Conservation (phyloP, 2,329 filamentous ascomycete species). For the Exophiala sp. region DNA sequence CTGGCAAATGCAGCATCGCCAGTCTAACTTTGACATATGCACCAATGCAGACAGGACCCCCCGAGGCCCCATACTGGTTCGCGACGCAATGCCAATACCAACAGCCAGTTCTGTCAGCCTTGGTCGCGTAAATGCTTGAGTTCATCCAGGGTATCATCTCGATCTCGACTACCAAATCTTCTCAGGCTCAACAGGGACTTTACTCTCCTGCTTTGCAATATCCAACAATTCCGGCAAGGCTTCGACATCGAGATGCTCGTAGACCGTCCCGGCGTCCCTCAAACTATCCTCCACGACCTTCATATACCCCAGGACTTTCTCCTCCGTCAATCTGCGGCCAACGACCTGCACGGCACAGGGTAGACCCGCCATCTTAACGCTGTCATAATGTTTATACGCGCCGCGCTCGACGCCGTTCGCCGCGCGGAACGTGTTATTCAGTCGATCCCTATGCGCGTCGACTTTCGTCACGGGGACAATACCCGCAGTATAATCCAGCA, state of each 20-base stretch:
- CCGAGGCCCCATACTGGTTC: too few relatives aligned
- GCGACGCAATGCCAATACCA: too few relatives aligned
- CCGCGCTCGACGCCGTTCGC: conserved; percentile 77
- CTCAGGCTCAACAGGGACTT: conserved; percentile 10
- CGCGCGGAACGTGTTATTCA: conserved; percentile 43
- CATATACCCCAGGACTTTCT: conserved; percentile 83
- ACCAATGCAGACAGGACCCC: too few relatives aligned
- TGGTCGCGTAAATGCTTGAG: too few relatives aligned
- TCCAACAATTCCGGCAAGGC: conserved; percentile 16
- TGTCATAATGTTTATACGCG: conserved; percentile 83
- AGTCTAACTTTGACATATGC: too few relatives aligned
- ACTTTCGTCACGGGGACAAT: conserved; percentile 84
- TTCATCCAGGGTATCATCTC: too few relatives aligned
- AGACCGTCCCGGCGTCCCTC: conserved; percentile 51
- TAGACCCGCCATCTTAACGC: conserved; percentile 76
- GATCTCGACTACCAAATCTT: conserved; percentile 11
- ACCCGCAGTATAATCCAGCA: conserved; percentile 84
- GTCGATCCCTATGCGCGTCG: conserved; percentile 65
- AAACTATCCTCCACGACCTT: conserved; percentile 71
- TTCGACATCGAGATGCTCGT: conserved; percentile 48
- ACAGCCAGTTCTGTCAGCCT: too few relatives aligned
- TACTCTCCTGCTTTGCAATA: conserved; percentile 3
- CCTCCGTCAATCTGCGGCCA: conserved; percentile 74
- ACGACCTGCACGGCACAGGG: conserved; percentile 85
- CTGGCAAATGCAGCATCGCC: too few relatives aligned